Evolutionary conservation across 2,329 filamentous ascomycete genomes (phyloP).

Genomic region (Thielaviopsis populi): DNA sequence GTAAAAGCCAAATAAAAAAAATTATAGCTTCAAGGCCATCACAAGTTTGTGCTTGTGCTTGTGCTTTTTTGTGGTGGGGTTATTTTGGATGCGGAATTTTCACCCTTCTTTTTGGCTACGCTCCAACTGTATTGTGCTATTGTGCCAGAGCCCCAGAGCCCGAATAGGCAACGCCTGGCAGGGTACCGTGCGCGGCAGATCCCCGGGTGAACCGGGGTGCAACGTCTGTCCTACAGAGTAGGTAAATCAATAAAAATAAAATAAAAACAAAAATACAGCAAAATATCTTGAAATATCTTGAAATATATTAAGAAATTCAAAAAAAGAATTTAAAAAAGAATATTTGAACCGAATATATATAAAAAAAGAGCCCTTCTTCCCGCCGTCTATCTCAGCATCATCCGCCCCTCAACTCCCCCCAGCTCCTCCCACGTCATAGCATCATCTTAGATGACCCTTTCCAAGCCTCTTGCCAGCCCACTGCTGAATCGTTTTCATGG

Average conservation of each 20-base stretch:
- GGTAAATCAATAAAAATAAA: too few relatives aligned
- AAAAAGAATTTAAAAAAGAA: too few relatives aligned
- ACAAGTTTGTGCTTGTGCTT: constrained; percentile 5
- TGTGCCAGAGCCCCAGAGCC: background rate
- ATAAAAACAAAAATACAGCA: background rate
- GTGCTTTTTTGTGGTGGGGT: constrained; percentile 7
- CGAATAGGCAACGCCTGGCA: background rate
- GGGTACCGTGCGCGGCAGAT: background rate
- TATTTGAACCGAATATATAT: too few relatives aligned
- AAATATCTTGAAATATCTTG: too few relatives aligned
- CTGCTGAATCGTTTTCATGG: background rate
- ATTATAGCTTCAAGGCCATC: constrained; percentile 1
- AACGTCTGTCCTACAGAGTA: constrained; percentile 4
- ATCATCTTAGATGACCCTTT: too few relatives aligned
- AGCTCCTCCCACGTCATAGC: too few relatives aligned
- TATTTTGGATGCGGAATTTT: background rate
- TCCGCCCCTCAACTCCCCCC: too few relatives aligned
- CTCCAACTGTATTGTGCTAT: background rate
- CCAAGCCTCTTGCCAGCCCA: too few relatives aligned
- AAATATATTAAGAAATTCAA: too few relatives aligned
- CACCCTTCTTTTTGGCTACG: background rate
- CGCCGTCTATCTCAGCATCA: too few relatives aligned
- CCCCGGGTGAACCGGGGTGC: background rate
- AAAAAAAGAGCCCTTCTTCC: too few relatives aligned
- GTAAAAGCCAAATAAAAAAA: constrained; percentile 5